Percentiles rank a stretch among this genome's conserved stretches.
phyloP scores from a whole-genome alignment of 192 early-diverging fungal genomes.

The Tieghemiomyces parasiticus region DNA sequence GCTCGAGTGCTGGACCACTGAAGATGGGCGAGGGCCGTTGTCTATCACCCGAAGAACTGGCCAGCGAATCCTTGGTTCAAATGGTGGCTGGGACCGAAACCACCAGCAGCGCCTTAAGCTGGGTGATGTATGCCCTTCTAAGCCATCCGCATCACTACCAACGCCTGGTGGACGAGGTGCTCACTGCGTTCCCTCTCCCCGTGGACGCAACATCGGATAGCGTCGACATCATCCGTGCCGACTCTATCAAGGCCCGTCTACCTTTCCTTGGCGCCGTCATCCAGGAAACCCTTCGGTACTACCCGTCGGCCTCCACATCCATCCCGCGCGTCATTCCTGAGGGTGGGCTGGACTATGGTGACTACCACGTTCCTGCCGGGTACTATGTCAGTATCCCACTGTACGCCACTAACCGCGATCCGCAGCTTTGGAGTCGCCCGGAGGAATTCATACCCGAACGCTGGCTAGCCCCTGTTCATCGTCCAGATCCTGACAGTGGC shows the following conservation, averaged over 20 bases:
- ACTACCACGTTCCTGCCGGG: background rate
- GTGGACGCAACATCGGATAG: background rate
- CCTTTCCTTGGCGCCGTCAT: slow-evolving; percentile 24
- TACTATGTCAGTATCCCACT: background rate
- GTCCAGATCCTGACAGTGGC: too few species aligned
- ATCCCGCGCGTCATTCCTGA: slow-evolving; percentile 19
- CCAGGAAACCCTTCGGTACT: slow-evolving; percentile 24
- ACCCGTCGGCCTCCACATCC: slow-evolving; percentile 23
- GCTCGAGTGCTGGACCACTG: too few species aligned
- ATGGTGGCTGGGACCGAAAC: slow-evolving; percentile 30
- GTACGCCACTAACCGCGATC: background rate
- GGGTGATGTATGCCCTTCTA: slow-evolving; percentile 21
- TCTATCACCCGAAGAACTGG: slow-evolving; percentile 12
- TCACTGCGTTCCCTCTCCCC: slow-evolving; percentile 16
- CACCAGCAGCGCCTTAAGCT: slow-evolving; percentile 24
- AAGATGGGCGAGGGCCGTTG: background rate
- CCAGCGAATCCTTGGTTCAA: slow-evolving; percentile 16
- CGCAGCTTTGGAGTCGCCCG: background rate
- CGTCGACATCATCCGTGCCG: background rate
- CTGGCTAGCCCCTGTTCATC: slow-evolving; percentile 17
- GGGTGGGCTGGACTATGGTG: slow-evolving; percentile 10
- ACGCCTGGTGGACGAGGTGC: slow-evolving; percentile 17
- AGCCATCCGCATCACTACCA: slow-evolving; percentile 15
- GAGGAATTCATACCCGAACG: slow-evolving; percentile 19
- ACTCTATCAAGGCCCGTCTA: slow-evolving; percentile 1